Evolutionary conservation across 306 rosid genomes (phyloP).

Genomic region (Trifolium pratense): DNA sequence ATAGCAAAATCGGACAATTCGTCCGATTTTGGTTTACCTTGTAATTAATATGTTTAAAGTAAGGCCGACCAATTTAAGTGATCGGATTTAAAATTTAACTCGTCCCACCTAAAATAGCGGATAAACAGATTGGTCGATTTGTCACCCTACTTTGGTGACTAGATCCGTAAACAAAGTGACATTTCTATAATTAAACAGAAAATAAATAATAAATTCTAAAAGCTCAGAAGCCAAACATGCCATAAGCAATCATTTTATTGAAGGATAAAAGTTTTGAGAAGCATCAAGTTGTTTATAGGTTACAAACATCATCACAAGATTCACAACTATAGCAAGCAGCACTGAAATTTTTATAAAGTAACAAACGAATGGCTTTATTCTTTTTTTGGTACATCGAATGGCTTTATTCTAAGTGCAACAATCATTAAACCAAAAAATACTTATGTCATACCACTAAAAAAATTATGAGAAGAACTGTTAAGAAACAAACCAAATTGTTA

Average conservation of each 20-base stretch:
- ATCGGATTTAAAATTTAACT: too few species aligned
- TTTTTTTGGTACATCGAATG: too few species aligned
- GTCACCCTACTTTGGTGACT: not conserved
- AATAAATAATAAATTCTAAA: too few species aligned
- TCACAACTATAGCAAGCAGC: conserved; percentile 19
- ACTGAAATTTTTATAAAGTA: not conserved
- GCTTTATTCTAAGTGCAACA: not conserved
- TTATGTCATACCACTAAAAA: conserved; percentile 12
- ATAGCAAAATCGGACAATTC: too few species aligned
- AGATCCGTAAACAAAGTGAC: not conserved
- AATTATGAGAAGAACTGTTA: not conserved
- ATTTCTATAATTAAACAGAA: not conserved
- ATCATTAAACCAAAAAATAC: conserved; percentile 12
- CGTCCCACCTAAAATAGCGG: too few species aligned
- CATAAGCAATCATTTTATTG: not conserved
- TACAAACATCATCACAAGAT: conserved; percentile 4
- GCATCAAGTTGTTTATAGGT: not conserved
- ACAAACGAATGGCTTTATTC: not conserved
- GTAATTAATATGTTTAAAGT: too few species aligned
- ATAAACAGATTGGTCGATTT: too few species aligned
- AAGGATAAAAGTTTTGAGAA: not conserved
- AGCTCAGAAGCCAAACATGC: not conserved
- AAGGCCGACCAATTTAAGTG: too few species aligned
- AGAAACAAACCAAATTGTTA: conserved; percentile 22
- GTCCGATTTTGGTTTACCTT: too few species aligned